A percentile compares a stretch with the other conserved stretches of the same genome.
Conservation (phyloP, 805 yeast species). For the Candida lessepsii region DNA sequence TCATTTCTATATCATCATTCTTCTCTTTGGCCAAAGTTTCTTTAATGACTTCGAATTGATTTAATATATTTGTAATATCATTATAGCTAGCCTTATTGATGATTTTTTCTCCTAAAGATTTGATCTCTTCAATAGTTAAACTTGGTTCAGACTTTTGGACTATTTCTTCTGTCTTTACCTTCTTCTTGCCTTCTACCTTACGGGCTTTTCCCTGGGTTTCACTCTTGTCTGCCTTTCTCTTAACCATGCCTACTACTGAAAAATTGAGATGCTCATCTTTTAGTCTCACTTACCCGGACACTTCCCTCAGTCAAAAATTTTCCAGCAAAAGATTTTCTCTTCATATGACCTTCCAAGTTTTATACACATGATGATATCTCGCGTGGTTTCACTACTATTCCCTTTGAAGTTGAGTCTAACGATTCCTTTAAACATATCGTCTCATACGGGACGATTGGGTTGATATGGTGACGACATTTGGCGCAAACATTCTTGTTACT, state of each 20-base stretch:
- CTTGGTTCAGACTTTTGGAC: not conserved
- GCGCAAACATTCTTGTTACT: constrained; percentile 52
- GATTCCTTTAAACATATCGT: constrained; percentile 35
- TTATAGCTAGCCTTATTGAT: constrained; percentile 50
- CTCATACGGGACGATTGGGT: constrained; percentile 40
- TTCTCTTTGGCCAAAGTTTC: constrained; percentile 19
- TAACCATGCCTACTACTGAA: not conserved
- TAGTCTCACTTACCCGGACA: constrained; percentile 11
- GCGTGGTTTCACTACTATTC: constrained; percentile 48
- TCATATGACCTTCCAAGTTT: constrained; percentile 67
- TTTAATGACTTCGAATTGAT: constrained; percentile 30
- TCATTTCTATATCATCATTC: constrained; percentile 23
- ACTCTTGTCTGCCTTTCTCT: not conserved
- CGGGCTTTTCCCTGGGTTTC: constrained; percentile 5
- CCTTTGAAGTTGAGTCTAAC: constrained; percentile 41
- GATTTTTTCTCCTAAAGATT: constrained; percentile 28
- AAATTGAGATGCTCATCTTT: constrained; percentile 7
- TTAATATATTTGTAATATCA: constrained; percentile 48
- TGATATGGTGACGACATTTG: constrained; percentile 47
- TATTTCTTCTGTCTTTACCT: not conserved
- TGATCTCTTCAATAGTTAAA: constrained; percentile 22
- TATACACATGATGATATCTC: constrained; percentile 61
- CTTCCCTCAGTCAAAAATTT: constrained; percentile 2
- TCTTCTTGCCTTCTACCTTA: constrained; percentile 8
- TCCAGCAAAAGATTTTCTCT: constrained; percentile 10